Evolutionary conservation across 2,329 filamentous ascomycete species (phyloP).

Genomic region (Epichloe coenophiala): DNA sequence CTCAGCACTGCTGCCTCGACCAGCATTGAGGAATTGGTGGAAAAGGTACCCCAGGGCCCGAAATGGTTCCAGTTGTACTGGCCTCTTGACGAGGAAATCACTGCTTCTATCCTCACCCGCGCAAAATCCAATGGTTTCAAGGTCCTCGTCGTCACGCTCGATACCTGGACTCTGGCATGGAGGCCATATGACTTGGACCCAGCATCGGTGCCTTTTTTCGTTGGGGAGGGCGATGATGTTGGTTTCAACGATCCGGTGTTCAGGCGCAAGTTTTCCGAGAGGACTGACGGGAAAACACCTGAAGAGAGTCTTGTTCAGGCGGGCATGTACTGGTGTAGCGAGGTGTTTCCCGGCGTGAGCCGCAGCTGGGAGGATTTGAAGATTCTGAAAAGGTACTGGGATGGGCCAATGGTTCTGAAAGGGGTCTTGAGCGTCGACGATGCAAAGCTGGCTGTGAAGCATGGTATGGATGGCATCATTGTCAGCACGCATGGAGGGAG

Average conservation of each 20-base stretch:
- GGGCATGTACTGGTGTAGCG: constrained; percentile 35
- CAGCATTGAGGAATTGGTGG: constrained; percentile 53
- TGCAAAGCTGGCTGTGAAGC: constrained; percentile 22
- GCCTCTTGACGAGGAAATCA: constrained; percentile 53
- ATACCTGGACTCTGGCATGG: constrained; percentile 58
- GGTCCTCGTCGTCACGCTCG: constrained; percentile 58
- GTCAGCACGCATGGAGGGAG: constrained; percentile 30
- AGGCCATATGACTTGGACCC: constrained; percentile 53
- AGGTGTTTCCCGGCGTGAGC: constrained; percentile 30
- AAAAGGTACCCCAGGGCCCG: constrained; percentile 40
- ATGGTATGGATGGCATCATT: constrained; percentile 26
- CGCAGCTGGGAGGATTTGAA: constrained; percentile 49
- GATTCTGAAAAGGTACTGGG: constrained; percentile 45
- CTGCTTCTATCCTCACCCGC: constrained; percentile 45
- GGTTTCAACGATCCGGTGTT: constrained; percentile 58
- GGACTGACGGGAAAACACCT: constrained; percentile 28
- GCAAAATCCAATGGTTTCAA: constrained; percentile 49
- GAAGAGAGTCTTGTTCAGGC: constrained; percentile 37
- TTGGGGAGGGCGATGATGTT: constrained; percentile 42
- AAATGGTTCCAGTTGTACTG: constrained; percentile 69
- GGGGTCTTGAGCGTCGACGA: constrained; percentile 28
- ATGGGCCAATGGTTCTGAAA: constrained; percentile 34
- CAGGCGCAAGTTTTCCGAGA: constrained; percentile 14
- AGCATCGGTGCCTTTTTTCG: constrained; percentile 46
- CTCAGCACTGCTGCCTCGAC: constrained; percentile 51